These are phyloP conservation scores for Mycena crocata DNA, from an alignment of 768 basidiomycete genomes.

Conservation along the genomic window DNA sequence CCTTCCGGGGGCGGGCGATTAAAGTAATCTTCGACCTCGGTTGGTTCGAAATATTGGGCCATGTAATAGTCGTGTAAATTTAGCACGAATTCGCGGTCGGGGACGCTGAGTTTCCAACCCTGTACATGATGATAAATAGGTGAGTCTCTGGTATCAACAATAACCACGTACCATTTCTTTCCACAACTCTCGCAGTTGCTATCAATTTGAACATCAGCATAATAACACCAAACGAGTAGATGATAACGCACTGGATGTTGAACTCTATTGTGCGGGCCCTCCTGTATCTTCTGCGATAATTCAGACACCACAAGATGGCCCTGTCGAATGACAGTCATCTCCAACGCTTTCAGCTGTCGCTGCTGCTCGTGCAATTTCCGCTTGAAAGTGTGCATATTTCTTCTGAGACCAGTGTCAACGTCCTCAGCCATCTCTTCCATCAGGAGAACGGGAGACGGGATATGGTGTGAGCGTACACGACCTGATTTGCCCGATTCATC, in stretches of 20 bases:
- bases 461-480: neutral
- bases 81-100: constrained; percentile 10
- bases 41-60: constrained; percentile 7
- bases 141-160: neutral
- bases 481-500: neutral
- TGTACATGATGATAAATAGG: neutral
- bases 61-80: constrained; percentile 15
- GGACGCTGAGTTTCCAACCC: constrained; percentile 17
- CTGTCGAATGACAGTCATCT: neutral
- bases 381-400: neutral
- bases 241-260: neutral
- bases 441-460: neutral
- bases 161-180: neutral
- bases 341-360: constrained; percentile 1
- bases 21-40: neutral
- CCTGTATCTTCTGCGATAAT: neutral
- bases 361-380: constrained; percentile 7
- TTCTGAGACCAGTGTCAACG: neutral
- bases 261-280: neutral
- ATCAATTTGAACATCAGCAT: neutral
- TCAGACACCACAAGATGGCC: neutral
- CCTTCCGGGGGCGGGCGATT: neutral
- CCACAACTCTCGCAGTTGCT: neutral
- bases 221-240: too few relatives aligned
- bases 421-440: constrained; percentile 5